Conservation (phyloP, 2,329 filamentous ascomycete genomes). For the Neobulgaria alba region DNA sequence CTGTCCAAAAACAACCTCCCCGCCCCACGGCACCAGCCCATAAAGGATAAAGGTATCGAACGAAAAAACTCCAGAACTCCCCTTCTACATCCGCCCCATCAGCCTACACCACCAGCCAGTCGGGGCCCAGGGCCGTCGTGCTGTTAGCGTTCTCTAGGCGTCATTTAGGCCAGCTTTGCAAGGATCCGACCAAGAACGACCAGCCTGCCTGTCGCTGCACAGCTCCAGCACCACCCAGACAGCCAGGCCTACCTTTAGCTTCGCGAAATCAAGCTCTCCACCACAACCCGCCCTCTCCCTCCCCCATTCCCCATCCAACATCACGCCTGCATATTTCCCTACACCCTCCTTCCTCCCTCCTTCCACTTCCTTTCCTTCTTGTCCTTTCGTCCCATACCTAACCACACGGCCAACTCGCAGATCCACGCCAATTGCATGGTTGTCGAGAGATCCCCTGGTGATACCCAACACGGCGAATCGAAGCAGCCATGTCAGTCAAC, state of each 20-base stretch:
- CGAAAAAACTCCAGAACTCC: too few relatives aligned
- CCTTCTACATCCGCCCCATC: too few relatives aligned
- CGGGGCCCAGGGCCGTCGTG: too few relatives aligned
- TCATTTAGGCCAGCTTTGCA: not conserved
- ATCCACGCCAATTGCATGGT: not conserved
- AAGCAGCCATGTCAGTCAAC: constrained; percentile 20
- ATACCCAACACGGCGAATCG: not conserved
- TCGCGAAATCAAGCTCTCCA: too few relatives aligned
- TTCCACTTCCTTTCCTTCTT: not conserved
- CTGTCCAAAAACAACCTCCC: too few relatives aligned
- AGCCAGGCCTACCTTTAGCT: too few relatives aligned
- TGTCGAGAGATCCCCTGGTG: not conserved
- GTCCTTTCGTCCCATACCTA: not conserved
- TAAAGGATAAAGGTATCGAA: too few relatives aligned
- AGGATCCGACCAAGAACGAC: too few relatives aligned
- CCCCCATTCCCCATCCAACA: not conserved
- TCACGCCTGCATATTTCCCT: not conserved
- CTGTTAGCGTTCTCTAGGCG: too few relatives aligned
- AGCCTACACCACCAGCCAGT: too few relatives aligned
- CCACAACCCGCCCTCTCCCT: not conserved
- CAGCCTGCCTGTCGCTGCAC: not conserved
- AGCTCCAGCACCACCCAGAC: not conserved
- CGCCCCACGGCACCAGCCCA: too few relatives aligned
- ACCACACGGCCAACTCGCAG: not conserved
- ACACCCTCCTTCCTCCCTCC: not conserved